Percentiles rank a stretch among this genome's conserved stretches.
These are phyloP conservation scores for Agrocybe chaxingu DNA, from an alignment of 768 basidiomycete genomes.

Conservation along the genomic window DNA sequence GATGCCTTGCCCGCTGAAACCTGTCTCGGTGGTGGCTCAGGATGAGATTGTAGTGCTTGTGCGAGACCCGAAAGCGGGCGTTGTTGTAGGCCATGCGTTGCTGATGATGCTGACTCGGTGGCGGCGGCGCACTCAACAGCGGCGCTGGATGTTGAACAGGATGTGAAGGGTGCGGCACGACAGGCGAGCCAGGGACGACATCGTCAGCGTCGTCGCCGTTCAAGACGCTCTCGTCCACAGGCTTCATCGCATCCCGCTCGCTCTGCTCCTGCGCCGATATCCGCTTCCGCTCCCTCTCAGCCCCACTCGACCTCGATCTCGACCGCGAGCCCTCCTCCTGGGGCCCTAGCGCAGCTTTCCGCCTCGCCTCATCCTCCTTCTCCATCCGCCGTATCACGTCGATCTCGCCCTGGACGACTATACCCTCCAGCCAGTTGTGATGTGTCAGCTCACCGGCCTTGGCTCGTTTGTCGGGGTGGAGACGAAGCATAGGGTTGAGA, in stretches of 20 bases:
- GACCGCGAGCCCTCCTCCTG: conserved; percentile 28
- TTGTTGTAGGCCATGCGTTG: too few relatives aligned
- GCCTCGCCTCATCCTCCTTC: conserved; percentile 30
- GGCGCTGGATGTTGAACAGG: neutral
- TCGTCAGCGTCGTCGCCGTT: conserved; percentile 11
- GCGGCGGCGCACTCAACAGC: neutral
- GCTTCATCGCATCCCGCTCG: conserved; percentile 65
- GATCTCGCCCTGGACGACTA: conserved; percentile 87
- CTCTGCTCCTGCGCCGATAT: conserved; percentile 41
- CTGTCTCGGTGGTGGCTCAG: too few relatives aligned
- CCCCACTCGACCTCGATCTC: conserved; percentile 37
- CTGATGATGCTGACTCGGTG: too few relatives aligned
- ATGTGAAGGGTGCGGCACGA: neutral
- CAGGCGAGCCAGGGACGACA: neutral
- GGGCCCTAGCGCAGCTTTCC: conserved; percentile 29
- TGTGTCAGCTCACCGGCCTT: conserved; percentile 82
- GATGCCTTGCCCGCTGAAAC: too few relatives aligned
- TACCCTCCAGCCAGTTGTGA: conserved; percentile 83
- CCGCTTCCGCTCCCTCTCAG: conserved; percentile 7
- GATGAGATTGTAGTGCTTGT: too few relatives aligned
- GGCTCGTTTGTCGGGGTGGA: conserved; percentile 86
- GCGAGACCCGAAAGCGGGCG: too few relatives aligned
- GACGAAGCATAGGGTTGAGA: conserved; percentile 84
- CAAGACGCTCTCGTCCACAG: conserved; percentile 52
- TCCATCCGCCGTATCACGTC: conserved; percentile 73